phyloP scores from a whole-genome alignment of 2,329 filamentous ascomycete species.

The Trichoderma sp. region DNA sequence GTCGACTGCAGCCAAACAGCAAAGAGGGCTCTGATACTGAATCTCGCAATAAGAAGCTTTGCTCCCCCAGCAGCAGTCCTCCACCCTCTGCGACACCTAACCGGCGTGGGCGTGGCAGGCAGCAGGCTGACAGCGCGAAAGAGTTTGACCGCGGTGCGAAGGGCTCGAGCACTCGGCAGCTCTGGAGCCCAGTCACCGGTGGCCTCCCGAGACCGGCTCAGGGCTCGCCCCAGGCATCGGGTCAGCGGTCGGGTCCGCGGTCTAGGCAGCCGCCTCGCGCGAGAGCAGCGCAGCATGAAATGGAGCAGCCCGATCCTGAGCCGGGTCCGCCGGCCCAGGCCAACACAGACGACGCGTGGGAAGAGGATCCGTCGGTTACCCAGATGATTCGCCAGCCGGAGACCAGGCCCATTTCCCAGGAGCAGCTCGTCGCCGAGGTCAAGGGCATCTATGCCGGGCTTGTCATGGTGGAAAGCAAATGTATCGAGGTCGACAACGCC shows the following conservation, averaged over 20 bases:
- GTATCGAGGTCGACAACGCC: slow-evolving; percentile 76
- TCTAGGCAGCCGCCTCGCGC: not conserved
- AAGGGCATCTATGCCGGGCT: slow-evolving; percentile 82
- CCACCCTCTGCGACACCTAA: slow-evolving; percentile 28
- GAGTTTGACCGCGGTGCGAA: slow-evolving; percentile 37
- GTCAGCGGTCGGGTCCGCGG: not conserved
- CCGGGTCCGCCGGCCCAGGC: not conserved
- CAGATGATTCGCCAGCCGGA: slow-evolving; percentile 52
- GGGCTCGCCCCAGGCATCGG: not conserved
- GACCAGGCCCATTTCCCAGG: slow-evolving; percentile 70
- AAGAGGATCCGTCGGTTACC: slow-evolving; percentile 10
- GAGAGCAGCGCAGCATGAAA: not conserved
- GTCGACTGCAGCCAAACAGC: not conserved
- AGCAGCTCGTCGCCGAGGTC: slow-evolving; percentile 78
- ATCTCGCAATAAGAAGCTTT: slow-evolving; percentile 36
- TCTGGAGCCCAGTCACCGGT: slow-evolving; percentile 38
- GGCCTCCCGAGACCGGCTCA: slow-evolving; percentile 17
- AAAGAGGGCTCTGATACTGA: slow-evolving; percentile 28
- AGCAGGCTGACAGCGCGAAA: slow-evolving; percentile 23
- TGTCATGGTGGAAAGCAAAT: slow-evolving; percentile 84
- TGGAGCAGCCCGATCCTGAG: slow-evolving; percentile 2
- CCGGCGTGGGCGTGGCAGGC: slow-evolving; percentile 30
- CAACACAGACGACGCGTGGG: not conserved
- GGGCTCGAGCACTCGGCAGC: slow-evolving; percentile 33
- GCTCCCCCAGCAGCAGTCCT: slow-evolving; percentile 34